Percentiles rank a stretch among this genome's conserved stretches.
These are phyloP conservation scores for Trichopus zeylanicus DNA, from an alignment of 116 monocot species.

Conservation along the genomic window DNA sequence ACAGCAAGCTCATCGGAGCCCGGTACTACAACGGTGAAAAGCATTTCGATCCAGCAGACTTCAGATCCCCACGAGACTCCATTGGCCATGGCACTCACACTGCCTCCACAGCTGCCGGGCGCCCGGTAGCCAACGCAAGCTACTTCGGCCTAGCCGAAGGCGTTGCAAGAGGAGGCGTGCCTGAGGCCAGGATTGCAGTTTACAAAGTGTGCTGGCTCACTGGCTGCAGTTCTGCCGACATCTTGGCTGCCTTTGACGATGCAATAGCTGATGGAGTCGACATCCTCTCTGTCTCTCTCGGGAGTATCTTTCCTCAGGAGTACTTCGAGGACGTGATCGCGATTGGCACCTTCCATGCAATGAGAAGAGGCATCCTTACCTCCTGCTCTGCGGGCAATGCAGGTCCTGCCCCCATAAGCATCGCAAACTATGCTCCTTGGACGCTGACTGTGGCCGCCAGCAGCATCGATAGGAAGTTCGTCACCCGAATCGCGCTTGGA, in stretches of 20 bases:
- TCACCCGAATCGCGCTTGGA: not conserved
- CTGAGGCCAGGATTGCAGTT: not conserved
- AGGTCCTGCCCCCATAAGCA: not conserved
- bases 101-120: not conserved
- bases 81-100: constrained; percentile 1
- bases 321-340: constrained; percentile 1
- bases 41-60: not conserved
- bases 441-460: not conserved
- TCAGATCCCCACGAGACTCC: constrained; percentile 6
- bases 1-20: constrained; percentile 22
- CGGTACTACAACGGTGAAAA: not conserved
- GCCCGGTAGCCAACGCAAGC: not conserved
- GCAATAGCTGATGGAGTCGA: constrained; percentile 10
- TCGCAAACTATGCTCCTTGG: constrained; percentile 10
- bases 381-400: constrained; percentile 6
- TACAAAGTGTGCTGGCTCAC: not conserved
- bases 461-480: constrained; percentile 4
- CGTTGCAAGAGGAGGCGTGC: not conserved
- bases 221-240: not conserved
- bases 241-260: not conserved
- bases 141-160: not conserved
- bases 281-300: not conserved
- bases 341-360: constrained; percentile 11
- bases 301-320: not conserved
- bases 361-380: not conserved